Evolutionary conservation across 768 basidiomycete genomes (phyloP), one percentile per base, ranked within the genome.

Genomic region (Amanita exitialis): DNA sequence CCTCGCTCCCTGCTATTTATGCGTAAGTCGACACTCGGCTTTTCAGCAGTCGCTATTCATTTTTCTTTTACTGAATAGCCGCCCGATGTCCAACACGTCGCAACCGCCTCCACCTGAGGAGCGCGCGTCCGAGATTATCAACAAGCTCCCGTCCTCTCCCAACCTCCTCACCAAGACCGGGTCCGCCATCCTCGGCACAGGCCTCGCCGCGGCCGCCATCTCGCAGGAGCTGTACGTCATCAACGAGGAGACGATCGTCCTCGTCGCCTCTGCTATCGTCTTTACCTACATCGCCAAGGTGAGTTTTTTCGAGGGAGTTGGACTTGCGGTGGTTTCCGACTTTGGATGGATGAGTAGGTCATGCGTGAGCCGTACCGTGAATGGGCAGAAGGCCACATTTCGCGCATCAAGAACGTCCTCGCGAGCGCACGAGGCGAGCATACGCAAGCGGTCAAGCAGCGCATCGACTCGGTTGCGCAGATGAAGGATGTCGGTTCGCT

Each of bases 141-240:
- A 95, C 70, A 85, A 81, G 64, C 75, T 90, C 38, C 89, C 88
- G 16, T 88, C 80, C 52, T 93, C 82, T 59, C 91, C 80, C 21
- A 84, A 82, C 64, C 76, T 96, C 68, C 77, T 94, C 75, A 91
- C 92, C 65, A 99, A 99, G 75, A 94, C 93, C 41, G 92, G 93
- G 55, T 80, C 88, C 47, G 86, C 92, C 61, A 75, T 97, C 62
- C 82, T 97, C 49, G 91, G 91, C 62, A 89, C 90, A 13, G 92
- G 90, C 61, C 73, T 90, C 54, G 72, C 84, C 51, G 95, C 94
- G 13, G 79, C 91, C 5, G 94, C 93, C 63, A 93, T 98, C 69
- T 95, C 92, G 12, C 88, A 92, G 64, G 94, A 99, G 70, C 82
- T 98, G 46, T 97, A 97, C 63, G 95, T 99, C 54, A 81, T 95